These are phyloP conservation scores for Salix viminalis DNA, from an alignment of 345 rosid species.

Conservation along the genomic window DNA sequence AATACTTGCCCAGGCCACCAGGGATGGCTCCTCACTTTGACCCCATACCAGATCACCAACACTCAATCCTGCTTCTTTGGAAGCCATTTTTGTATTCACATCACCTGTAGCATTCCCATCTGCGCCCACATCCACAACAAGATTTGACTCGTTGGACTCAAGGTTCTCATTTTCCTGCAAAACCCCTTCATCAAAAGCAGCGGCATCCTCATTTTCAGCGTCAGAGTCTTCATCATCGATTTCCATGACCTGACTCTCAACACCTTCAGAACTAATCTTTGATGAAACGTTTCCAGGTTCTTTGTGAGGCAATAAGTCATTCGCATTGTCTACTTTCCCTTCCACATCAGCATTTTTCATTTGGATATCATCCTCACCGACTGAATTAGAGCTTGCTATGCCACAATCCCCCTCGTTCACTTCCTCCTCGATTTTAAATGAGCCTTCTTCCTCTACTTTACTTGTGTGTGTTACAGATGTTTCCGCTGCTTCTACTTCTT, in stretches of 20 bases:
- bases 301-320: background rate
- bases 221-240: conserved; percentile 1
- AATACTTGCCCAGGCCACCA: conserved; percentile 95
- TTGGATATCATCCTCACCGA: background rate
- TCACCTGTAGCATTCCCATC: conserved; percentile 12
- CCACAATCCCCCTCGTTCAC: background rate
- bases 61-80: conserved; percentile 21
- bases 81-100: background rate
- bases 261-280: conserved; percentile 4
- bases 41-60: conserved; percentile 79
- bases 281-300: background rate
- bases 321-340: background rate
- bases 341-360: conserved; percentile 2
- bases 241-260: conserved; percentile 22
- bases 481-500: background rate
- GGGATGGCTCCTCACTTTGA: conserved; percentile 78
- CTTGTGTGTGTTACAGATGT: background rate
- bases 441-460: background rate
- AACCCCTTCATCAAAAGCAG: background rate
- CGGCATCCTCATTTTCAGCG: background rate
- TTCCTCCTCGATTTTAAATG: background rate
- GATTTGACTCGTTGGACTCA: conserved; percentile 10
- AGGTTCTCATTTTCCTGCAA: conserved; percentile 5
- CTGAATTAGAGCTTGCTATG: background rate
- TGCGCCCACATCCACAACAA: conserved; percentile 14